A percentile compares a stretch with the other conserved stretches of the same genome.
Conservation (phyloP, 345 rosid species). For the Hypericum androsaemum region DNA sequence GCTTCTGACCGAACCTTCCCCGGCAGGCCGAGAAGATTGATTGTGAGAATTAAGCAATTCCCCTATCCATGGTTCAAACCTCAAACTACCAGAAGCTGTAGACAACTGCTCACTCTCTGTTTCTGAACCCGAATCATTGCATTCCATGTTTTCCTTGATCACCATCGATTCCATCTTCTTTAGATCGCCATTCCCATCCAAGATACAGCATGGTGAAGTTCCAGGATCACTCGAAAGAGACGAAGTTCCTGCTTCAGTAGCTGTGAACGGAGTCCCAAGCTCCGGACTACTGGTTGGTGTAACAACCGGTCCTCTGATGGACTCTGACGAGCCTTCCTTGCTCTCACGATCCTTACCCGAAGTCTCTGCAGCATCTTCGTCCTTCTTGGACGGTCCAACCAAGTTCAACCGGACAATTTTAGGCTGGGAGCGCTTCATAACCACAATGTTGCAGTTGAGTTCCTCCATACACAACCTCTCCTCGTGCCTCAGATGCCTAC, state of each 20-base stretch:
- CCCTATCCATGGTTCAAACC: conserved; percentile 83
- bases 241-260: conserved; percentile 90
- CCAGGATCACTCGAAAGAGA: conserved; percentile 95
- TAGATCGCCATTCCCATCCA: conserved; percentile 45
- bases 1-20: conserved; percentile 43
- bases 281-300: conserved; percentile 96
- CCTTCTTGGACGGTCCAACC: conserved; percentile 52
- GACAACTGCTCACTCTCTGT: conserved; percentile 71
- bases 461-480: conserved; percentile 91
- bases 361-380: conserved; percentile 34
- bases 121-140: conserved; percentile 64
- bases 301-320: conserved; percentile 65
- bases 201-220: conserved; percentile 69
- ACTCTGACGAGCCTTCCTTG: conserved; percentile 34
- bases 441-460: conserved; percentile 93
- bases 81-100: conserved; percentile 62
- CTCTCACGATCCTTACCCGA: conserved; percentile 34
- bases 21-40: conserved; percentile 38
- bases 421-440: conserved; percentile 82
- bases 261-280: conserved; percentile 93
- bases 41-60: conserved; percentile 42
- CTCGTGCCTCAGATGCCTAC: conserved; percentile 76
- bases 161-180: conserved; percentile 58
- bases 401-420: conserved; percentile 91
- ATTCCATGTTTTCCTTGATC: conserved; percentile 44